Conservation (phyloP, 73 alveolate genomes). For the Paramecium tetraurelia region DNA sequence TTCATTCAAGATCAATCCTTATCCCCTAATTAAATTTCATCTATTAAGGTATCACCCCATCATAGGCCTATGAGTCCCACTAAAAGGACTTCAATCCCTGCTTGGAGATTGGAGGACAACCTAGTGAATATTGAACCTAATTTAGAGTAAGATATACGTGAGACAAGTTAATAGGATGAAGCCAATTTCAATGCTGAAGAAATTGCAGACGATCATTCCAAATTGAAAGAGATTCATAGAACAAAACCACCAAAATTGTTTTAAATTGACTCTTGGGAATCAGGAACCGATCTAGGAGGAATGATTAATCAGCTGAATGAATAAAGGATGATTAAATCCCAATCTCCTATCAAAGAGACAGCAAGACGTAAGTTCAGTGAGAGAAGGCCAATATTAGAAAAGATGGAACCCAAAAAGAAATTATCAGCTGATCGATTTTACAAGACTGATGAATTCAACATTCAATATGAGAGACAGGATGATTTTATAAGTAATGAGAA, state of each 20-base stretch:
- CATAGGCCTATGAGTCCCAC: background rate
- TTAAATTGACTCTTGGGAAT: conserved; percentile 16
- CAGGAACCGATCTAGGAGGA: background rate
- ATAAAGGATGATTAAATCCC: background rate
- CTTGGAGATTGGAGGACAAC: background rate
- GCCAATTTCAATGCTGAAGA: conserved; percentile 39
- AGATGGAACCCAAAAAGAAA: conserved; percentile 20
- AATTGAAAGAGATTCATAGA: conserved; percentile 19
- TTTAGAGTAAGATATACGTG: background rate
- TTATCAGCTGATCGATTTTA: background rate
- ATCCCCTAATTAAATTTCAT: background rate
- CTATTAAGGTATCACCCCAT: background rate
- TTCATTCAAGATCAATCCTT: background rate
- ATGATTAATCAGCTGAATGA: background rate
- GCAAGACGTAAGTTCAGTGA: background rate
- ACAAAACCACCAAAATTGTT: background rate
- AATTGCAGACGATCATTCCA: conserved; percentile 1
- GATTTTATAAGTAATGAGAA: conserved; percentile 8
- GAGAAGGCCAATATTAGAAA: background rate
- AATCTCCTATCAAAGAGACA: background rate
- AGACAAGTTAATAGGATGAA: conserved; percentile 23
- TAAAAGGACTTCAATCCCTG: background rate
- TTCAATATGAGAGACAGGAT: background rate
- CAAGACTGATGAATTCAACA: background rate
- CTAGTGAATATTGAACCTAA: background rate